These are phyloP conservation scores for Dacryopinax primogenitus DNA, from an alignment of 768 basidiomycete genomes.

Conservation along the genomic window DNA sequence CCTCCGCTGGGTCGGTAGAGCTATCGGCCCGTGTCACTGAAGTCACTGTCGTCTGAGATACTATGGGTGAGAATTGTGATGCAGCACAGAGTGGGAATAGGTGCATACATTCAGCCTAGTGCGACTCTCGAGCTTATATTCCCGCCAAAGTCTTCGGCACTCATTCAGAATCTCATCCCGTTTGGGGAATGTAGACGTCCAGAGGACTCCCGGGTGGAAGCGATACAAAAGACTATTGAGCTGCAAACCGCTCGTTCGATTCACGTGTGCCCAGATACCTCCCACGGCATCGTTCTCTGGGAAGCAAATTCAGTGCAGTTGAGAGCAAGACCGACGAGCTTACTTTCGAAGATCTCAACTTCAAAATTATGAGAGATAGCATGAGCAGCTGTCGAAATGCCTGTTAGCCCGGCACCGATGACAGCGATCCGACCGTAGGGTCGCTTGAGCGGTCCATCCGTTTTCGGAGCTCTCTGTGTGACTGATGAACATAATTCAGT, in stretches of 20 bases:
- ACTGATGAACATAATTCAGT: background rate
- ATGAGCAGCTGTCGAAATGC: constrained; percentile 40
- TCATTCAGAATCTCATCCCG: constrained; percentile 42
- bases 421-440: constrained; percentile 37
- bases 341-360: constrained; percentile 38
- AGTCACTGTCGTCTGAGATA: constrained; percentile 25
- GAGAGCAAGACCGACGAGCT: background rate
- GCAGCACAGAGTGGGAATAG: background rate
- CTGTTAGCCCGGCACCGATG: constrained; percentile 41
- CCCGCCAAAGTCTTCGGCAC: constrained; percentile 34
- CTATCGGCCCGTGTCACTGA: constrained; percentile 23
- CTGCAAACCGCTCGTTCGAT: constrained; percentile 39
- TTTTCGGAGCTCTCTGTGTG: constrained; percentile 17
- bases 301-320: background rate
- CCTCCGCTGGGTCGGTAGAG: constrained; percentile 16
- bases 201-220: constrained; percentile 37
- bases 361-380: constrained; percentile 41
- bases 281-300: constrained; percentile 28
- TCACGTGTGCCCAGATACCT: constrained; percentile 42
- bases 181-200: constrained; percentile 35
- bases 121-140: constrained; percentile 36
- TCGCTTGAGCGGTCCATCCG: constrained; percentile 21
- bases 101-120: constrained; percentile 34
- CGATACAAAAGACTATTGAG: constrained; percentile 41
- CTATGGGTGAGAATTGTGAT: background rate